Conservation (phyloP, 2,329 filamentous ascomycete species). For the Elsinoe batatas region DNA sequence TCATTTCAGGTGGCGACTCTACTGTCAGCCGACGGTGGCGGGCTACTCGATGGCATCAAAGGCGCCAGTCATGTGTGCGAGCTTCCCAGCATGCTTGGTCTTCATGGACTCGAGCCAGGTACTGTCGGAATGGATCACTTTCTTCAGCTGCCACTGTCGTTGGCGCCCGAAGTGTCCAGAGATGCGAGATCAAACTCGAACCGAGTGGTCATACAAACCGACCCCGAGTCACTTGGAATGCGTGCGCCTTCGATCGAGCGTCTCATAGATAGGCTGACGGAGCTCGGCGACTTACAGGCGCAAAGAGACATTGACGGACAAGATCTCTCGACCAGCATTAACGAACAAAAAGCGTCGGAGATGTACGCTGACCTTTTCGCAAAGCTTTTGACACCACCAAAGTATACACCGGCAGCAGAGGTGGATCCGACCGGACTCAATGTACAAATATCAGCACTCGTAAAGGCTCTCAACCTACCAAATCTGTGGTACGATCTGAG, state of each 20-base stretch:
- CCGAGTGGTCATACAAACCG: conserved; percentile 16
- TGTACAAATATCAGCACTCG: conserved; percentile 37
- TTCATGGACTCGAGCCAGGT: conserved; percentile 36
- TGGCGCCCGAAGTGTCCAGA: neutral
- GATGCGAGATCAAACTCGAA: conserved; percentile 12
- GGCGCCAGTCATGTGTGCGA: conserved; percentile 25
- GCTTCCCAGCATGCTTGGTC: conserved; percentile 40
- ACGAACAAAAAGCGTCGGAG: conserved; percentile 18
- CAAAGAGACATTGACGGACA: neutral
- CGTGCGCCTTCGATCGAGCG: conserved; percentile 17
- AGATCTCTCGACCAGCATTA: neutral
- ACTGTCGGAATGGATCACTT: conserved; percentile 39
- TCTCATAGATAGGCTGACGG: conserved; percentile 20
- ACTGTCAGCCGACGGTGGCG: neutral
- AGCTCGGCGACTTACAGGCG: conserved; percentile 17
- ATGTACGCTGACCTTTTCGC: conserved; percentile 24
- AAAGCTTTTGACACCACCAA: conserved; percentile 18
- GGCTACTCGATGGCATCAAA: neutral
- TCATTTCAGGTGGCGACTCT: conserved; percentile 7
- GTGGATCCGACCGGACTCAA: conserved; percentile 24
- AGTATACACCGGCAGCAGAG: conserved; percentile 8
- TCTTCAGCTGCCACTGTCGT: conserved; percentile 32
- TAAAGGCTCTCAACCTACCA: conserved; percentile 32
- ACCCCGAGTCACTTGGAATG: conserved; percentile 22
- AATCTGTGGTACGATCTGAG: conserved; percentile 41